Evolutionary conservation across 2,329 filamentous ascomycete genomes (phyloP), one percentile per base, ranked within the genome.

Genomic region (Diaporthe vaccinii): DNA sequence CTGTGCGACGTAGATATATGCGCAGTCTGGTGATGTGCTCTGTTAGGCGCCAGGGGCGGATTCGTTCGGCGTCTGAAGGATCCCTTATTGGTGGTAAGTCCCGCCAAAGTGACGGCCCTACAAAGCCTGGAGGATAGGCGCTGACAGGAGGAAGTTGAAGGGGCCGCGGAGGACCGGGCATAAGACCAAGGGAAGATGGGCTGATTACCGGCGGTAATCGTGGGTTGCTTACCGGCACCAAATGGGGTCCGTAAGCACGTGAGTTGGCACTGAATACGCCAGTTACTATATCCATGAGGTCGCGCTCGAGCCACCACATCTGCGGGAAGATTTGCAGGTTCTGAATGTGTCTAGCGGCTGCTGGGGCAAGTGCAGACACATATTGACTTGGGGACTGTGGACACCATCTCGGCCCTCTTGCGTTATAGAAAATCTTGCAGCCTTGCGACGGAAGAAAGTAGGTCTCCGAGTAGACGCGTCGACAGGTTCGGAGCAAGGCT

Each of bases 391-490:
- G 71, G 20, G 20, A 31, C 20, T 67, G 22, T 53, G 41, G 58
- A 41, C 57, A 67, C 49, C 41, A 73, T 46, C 25, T 12, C 36
- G 71, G 71, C 3, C 71, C 71, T 20, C 31, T 51, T 28, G 31
- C 22, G n/a, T 28, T 53, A 6, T 65, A 73, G 71, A 73, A 62
- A 41, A 67, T 55, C 44, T 67, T 67, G 41, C n/a, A 55, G 20
- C 25, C 34, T 36, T 61, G 41, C 2, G 58, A 62, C 9, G 58
- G 58, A 41, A 73, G 41, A 10, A 15, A 2, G n/a, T 31, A 62
- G n/a, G 71, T 65, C 36, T 76, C 74, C 20, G 71, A 20, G 74
- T 76, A 76, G 46, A 59, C 53, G 31, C 72, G 74, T 20, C 74
- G 74, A 39, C 74, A 76, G 14, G 67, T 68, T 17, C 31, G 10